Evolutionary conservation across 106 monocot species (phyloP).

Genomic region (Posidonia australis): DNA sequence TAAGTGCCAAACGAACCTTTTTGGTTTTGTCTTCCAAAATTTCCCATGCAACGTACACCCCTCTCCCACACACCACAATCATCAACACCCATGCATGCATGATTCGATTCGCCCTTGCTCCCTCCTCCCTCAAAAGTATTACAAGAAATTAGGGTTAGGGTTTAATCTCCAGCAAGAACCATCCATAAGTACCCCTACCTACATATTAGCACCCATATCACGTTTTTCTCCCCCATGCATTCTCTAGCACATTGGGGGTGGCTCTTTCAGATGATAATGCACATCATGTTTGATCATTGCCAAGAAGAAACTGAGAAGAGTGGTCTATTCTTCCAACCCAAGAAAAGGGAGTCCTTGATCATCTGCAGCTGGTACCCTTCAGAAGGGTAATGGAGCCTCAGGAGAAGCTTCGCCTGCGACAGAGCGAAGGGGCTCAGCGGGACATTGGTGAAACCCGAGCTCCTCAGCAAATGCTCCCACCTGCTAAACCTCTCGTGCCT

Average conservation of each 20-base stretch:
- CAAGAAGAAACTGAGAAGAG: conserved; percentile 99
- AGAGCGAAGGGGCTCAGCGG: conserved; percentile 53
- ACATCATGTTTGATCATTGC: conserved; percentile 22
- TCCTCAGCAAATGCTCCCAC: conserved; percentile 55
- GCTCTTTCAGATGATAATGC: not conserved
- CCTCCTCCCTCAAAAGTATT: not conserved
- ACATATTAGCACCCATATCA: not conserved
- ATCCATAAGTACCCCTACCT: conserved; percentile 2
- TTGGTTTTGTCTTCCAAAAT: conserved; percentile 3
- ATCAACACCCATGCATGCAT: conserved; percentile 12
- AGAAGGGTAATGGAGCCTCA: conserved; percentile 80
- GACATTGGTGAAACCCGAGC: conserved; percentile 26
- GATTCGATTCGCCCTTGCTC: not conserved
- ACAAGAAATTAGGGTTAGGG: conserved; percentile 6
- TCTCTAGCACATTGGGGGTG: no score
- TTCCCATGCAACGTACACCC: conserved; percentile 50
- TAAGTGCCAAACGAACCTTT: not conserved
- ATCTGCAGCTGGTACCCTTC: conserved; percentile 73
- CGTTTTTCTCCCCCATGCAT: no score
- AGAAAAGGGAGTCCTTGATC: conserved; percentile 52
- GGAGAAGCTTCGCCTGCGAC: conserved; percentile 74
- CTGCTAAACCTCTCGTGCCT: conserved; percentile 43
- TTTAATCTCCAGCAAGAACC: not conserved
- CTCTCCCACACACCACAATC: not conserved
- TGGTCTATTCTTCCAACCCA: conserved; percentile 74